Evolutionary conservation across 768 basidiomycete genomes (phyloP).

Genomic region (Lyophyllum decastes): DNA sequence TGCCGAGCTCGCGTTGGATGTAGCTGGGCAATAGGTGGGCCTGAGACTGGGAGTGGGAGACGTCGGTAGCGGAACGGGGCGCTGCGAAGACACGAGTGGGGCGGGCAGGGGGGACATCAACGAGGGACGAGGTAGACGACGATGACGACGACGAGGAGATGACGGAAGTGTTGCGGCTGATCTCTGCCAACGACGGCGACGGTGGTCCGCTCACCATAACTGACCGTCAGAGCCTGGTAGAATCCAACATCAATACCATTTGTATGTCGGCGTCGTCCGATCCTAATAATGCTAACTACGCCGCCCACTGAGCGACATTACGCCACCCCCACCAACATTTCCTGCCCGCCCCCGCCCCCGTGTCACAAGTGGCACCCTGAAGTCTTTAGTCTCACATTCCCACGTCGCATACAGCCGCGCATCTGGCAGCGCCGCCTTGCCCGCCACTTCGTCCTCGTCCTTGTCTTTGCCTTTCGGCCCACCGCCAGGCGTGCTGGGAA

Average conservation of each 20-base stretch:
- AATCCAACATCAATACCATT: background rate
- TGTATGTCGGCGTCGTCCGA: background rate
- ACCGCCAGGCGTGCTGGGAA: slow-evolving; percentile 27
- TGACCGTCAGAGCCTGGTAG: background rate
- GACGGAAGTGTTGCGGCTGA: slow-evolving; percentile 77
- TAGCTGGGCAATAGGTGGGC: slow-evolving; percentile 42
- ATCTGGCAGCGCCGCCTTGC: slow-evolving; percentile 45
- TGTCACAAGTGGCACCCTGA: slow-evolving; percentile 33
- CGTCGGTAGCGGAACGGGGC: slow-evolving; percentile 50
- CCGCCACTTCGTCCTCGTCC: slow-evolving; percentile 23
- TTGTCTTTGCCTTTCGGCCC: slow-evolving; percentile 22
- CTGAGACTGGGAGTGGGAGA: slow-evolving; percentile 35
- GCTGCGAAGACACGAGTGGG: slow-evolving; percentile 68
- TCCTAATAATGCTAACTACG: background rate
- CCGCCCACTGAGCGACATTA: background rate
- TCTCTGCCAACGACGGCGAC: slow-evolving; percentile 48
- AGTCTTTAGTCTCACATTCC: slow-evolving; percentile 58
- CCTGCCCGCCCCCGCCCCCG: slow-evolving; percentile 34
- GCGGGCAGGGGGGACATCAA: slow-evolving; percentile 48
- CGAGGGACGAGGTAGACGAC: slow-evolving; percentile 44
- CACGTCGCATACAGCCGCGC: slow-evolving; percentile 58
- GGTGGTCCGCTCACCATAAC: background rate
- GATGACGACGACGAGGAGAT: slow-evolving; percentile 63
- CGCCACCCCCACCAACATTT: slow-evolving; percentile 24
- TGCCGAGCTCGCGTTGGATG: slow-evolving; percentile 58